Evolutionary conservation across 345 rosid species (phyloP), one percentile per base, ranked within the genome.

Genomic region (Turnera subulata): DNA sequence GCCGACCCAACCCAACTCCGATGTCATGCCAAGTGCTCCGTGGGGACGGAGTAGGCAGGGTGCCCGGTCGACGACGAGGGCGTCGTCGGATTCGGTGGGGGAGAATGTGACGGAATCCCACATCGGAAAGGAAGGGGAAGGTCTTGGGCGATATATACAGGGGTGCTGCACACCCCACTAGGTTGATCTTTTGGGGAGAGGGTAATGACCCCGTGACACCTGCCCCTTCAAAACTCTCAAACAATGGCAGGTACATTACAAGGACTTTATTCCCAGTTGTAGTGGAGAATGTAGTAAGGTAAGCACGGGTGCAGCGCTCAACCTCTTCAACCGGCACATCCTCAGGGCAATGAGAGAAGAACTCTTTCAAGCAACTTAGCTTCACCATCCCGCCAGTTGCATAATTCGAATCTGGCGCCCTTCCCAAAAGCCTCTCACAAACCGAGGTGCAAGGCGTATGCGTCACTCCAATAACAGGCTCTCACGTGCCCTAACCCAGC

Each of bases 351-450:
- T 64, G 76, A 25, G 92, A 82, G 71, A 91, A 91, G 59, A 68
- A 81, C 65, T 91, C 98, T 65, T 91, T 91, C 75, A 91, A 67
- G 96, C 96, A 91, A 72, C 98, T 91, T 61, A 88, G 77, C 77
- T 91, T 91, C 66, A 91, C 98, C 98, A 91, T 91, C 47, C 98
- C 98, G 53, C 98, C 98, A 72, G 96, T 91, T 0, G 98, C 95
- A 55, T 88, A 88, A 54, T 68, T 84, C 29, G 83, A 71, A 56
- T 86, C 95, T 0, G 96, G 98, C 0, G 83, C 74, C 67, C 33
- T 72, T 15, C 98, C 98, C 5, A 91, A 74, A 72, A 78, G 84
- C 76, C 50, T 77, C 67, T 78, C 78, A 44, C 98, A 91, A 10
- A 91, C 87, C 0, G 70, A 52, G 33, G 61, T 67, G 66, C 98